Conservation (phyloP, 2,329 filamentous ascomycete species). For the Penicillium oxalicum region DNA sequence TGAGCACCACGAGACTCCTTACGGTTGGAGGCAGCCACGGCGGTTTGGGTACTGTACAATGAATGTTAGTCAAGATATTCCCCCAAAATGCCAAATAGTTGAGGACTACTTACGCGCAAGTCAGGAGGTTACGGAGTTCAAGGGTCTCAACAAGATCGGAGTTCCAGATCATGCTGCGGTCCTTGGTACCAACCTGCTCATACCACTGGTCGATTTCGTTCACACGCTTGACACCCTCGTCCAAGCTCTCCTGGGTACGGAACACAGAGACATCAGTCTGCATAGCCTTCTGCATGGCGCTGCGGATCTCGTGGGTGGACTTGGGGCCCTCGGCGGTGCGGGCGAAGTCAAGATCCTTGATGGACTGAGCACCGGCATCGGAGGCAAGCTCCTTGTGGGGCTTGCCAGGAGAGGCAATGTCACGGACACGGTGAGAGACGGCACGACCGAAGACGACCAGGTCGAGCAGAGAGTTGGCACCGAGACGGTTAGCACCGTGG, state of each 20-base stretch:
- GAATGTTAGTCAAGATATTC: constrained; percentile 6
- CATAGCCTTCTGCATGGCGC: constrained; percentile 97
- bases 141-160: constrained; percentile 93
- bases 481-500: constrained; percentile 94
- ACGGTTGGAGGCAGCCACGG: constrained; percentile 79
- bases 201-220: constrained; percentile 75
- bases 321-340: constrained; percentile 78
- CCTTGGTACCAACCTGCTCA: constrained; percentile 84
- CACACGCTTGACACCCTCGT: constrained; percentile 88
- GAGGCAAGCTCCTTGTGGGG: constrained; percentile 73
- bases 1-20: constrained; percentile 98
- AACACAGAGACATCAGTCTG: constrained; percentile 96
- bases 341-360: constrained; percentile 77
- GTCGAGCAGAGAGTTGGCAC: constrained; percentile 96
- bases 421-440: constrained; percentile 92
- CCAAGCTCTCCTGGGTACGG: constrained; percentile 86
- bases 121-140: constrained; percentile 89
- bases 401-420: constrained; percentile 80
- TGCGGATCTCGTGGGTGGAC: constrained; percentile 80
- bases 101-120: constrained; percentile 71
- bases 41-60: constrained; percentile 69
- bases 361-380: constrained; percentile 83
- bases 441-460: constrained; percentile 96
- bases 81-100: neutral
- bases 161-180: constrained; percentile 99